Evolutionary conservation across 768 basidiomycete species (phyloP).

Genomic region (Termitomyces sp.): DNA sequence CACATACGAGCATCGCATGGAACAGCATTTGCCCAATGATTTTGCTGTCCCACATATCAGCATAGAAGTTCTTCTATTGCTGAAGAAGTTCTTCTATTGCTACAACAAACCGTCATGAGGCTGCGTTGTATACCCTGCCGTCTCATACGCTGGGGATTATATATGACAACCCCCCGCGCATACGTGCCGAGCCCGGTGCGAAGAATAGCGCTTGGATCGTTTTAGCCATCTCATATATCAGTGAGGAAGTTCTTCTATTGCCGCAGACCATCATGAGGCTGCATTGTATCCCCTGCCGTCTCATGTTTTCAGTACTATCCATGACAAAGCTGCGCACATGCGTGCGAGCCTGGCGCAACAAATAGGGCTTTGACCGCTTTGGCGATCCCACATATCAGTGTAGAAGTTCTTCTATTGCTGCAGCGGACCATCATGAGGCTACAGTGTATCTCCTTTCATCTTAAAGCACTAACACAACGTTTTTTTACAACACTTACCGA

Average conservation of each 20-base stretch:
- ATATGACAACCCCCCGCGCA: not conserved
- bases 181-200: not conserved
- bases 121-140: not conserved
- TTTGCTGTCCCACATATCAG: not conserved
- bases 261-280: not conserved
- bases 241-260: not conserved
- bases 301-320: not conserved
- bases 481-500: not conserved
- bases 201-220: not conserved
- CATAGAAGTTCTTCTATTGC: conserved; percentile 2
- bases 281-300: not conserved
- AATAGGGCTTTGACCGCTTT: not conserved
- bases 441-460: not conserved
- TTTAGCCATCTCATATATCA: not conserved
- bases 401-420: not conserved
- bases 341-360: not conserved
- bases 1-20: not conserved
- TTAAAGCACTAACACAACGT: not conserved
- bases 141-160: not conserved
- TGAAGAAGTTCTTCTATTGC: not conserved
- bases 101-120: not conserved
- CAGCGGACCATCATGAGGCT: not conserved
- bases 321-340: not conserved
- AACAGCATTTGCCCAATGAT: not conserved
- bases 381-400: no score